Evolutionary conservation across 2,329 filamentous ascomycete genomes (phyloP), one percentile per base, ranked within the genome.

Genomic region (Aureobasidium sp.): DNA sequence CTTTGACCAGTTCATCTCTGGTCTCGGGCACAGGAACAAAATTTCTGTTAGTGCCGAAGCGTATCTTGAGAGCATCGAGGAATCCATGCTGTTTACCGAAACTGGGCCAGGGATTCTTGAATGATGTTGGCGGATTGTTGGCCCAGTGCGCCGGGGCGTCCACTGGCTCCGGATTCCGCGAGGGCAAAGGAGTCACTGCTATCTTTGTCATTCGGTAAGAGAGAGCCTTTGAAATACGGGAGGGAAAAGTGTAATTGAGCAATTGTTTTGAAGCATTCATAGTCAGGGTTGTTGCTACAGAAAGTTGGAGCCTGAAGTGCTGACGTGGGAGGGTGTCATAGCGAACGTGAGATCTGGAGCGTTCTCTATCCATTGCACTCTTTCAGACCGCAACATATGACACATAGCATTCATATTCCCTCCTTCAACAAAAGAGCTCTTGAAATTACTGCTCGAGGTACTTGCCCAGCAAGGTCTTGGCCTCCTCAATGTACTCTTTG

Each of bases 71-170:
- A 7, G 71, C 61, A 1, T 69, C 63, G 5, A 66, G 25, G 1
- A 74, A 42, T 16, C 68, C 65, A 3, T 67, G 64, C 27, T 67
- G 67, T 29, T 67, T 67, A 10, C 65, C 65, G 41, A 65, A 67
- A 5, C 78, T 81, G 25, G 77, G 75, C 79, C 79, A 81, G 15
- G 79, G 79, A 64, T 81, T 81, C 32, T 68, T 71, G 70, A 81
- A 82, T 21, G 70, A 70, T 1, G 74, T 75, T 7, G 77, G 77
- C 5, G 78, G 78, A 29, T 60, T 71, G 37, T 73, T 75, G 29
- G 77, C 66, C 66, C 80, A 77, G 64, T 80, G 78, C 21, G 70
- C 65, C 59, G 67, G 70, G 10, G 60, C 21, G 1, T 27, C 27
- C 7, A 27, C 32, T 9, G 59, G 59, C 9, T 29, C 41, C 13